Evolutionary conservation across 768 basidiomycete genomes (phyloP), one percentile per base, ranked within the genome.

Genomic region (Cubamyces lactineus): DNA sequence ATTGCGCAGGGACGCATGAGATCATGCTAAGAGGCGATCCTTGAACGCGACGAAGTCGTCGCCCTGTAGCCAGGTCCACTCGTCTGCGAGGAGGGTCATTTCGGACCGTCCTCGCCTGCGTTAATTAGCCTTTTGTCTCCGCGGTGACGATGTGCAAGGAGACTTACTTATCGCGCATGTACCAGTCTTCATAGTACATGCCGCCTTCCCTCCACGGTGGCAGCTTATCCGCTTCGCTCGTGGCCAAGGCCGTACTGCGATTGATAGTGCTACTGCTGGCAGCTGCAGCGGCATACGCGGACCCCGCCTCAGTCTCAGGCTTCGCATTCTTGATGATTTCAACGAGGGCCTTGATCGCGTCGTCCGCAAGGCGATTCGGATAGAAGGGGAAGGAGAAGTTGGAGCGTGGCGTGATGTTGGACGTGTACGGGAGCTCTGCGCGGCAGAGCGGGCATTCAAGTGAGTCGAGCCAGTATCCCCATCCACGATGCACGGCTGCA

Each of bases 381-480:
- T 82, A 79, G 73, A 89, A 88, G 0, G 86, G 88, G 62, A 85
- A 86, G 17, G 82, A 81, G 63, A 75, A 74, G 40, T 74, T 70
- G 47, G 77, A 70, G 28, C 85, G 83, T 39, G 86, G 86, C 38
- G 76, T 73, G 52, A 70, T 73, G 70, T 87, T 81, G 41, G 82
- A 80, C 15, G 83, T 84, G 54, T 79, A 76, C 53, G 62, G 78
- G 59, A 88, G 74, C 42, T 77, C 59, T 57, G 79, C 80, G 67
- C 86, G 85, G 72, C 87, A 89, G 60, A 88, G 79, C 39, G 87
- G 88, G 71, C 86, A 89, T 65, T 86, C 83, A 45, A 88, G 84
- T 13, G 80, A 70, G 67, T 86, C 83, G 63, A 87, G 88, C 88
- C 88, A 90, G 34, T 77, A 76, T 28, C 86, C 86, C 68, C 88